Base-by-base conservation (phyloP, 2,329 filamentous ascomycete species). In the Aspergillus nomiae region DNA sequence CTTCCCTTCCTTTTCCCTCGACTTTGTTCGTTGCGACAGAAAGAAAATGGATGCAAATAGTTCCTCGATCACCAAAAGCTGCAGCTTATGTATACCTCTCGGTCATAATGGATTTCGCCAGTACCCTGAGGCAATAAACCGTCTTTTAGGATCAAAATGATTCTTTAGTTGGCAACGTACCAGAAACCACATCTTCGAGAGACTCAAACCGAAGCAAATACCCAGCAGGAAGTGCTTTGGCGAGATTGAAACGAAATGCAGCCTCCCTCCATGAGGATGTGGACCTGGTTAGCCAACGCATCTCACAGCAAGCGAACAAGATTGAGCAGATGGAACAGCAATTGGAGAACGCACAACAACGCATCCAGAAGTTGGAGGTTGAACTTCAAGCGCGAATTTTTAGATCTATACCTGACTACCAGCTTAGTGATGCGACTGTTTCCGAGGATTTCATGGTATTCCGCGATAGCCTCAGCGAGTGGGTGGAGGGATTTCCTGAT, bases 401-500 rank as follows among this genome's bases (percentile, higher is more conserved):
- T 28, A 62, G 26, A 14, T 58, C 36, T 7, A 28, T 60, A 9
- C 58, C 51, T 24, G 38, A 21, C 9, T 46, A 57, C 19, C 24
- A 53, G 14, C 4, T 48, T 14, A 63, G 43, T 19, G 61, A 65
- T 34, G 24, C 54, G 1, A 61, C n/a, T 3, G 32, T 65, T 16
- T 19, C 5, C 12, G 30, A 51, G 11, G 34, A 59, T 11, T 45
- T 45, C 16, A 21, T 38, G 5, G 6, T 21, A 34, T 28, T 59
- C 6, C 36, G 50, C 11, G 48, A 63, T 7, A 61, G 24, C 24
- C 3, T 59, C 16, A 61, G 58, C 8, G 58, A 57, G 4, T 63
- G 61, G 57, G 4, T 58, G 0, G 58, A 63, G 21, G 56, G 9
- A 10, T 38, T 61, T n/a, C 58, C 63, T 10, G 50, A 63, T n/a